These are phyloP conservation scores for Pseudogymnoascus verrucosus DNA, from an alignment of 2,329 filamentous ascomycete species.

Conservation along the genomic window DNA sequence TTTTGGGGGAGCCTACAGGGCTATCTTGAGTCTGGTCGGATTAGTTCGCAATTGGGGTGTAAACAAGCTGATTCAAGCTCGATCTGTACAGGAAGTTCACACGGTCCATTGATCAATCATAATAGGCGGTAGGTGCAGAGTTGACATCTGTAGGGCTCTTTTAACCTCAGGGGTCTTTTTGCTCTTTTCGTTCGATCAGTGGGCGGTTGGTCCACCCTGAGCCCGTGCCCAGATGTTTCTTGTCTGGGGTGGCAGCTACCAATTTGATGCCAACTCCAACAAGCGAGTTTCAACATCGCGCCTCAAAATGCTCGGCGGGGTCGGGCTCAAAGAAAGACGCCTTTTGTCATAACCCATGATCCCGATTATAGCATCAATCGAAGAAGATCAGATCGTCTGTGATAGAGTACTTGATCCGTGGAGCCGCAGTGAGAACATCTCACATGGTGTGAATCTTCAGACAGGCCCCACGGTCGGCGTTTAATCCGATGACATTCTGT, in stretches of 20 bases:
- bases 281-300: slow-evolving; percentile 3
- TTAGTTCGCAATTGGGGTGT: not conserved
- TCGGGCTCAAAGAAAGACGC: not conserved
- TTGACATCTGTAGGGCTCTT: not conserved
- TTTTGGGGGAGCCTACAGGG: not conserved
- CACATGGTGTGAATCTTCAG: not conserved
- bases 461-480: not conserved
- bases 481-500: not conserved
- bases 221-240: slow-evolving; percentile 2
- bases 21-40: not conserved
- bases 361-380: not conserved
- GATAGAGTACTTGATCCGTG: not conserved
- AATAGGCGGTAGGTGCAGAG: not conserved
- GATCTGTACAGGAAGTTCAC: not conserved
- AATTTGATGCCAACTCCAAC: not conserved
- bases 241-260: not conserved
- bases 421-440: not conserved
- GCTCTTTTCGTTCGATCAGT: not conserved
- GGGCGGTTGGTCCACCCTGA: not conserved
- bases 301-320: slow-evolving; percentile 1
- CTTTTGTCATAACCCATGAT: not conserved
- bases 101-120: not conserved
- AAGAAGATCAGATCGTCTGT: slow-evolving; percentile 30
- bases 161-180: not conserved
- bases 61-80: not conserved